Evolutionary conservation across 2,329 filamentous ascomycete species (phyloP).

Genomic region (Exophiala sp.): DNA sequence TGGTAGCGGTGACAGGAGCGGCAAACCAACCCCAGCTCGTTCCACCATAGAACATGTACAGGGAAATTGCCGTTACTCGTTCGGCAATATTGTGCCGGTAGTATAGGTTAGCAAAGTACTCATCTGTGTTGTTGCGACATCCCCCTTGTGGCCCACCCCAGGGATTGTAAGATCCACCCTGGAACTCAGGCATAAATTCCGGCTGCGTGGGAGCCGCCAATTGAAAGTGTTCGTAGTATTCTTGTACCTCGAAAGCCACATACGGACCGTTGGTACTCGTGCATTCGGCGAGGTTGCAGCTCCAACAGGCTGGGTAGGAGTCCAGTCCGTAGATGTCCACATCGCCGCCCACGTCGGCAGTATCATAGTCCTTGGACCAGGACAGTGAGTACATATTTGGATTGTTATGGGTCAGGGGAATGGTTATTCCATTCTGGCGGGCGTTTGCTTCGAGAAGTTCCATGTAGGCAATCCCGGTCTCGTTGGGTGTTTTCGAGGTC

Average conservation of each 20-base stretch:
- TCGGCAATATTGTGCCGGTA: not conserved
- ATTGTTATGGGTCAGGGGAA: not conserved
- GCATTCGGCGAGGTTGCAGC: not conserved
- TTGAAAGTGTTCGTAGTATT: not conserved
- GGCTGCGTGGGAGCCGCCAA: not conserved
- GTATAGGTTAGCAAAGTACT: not conserved
- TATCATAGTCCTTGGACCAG: not conserved
- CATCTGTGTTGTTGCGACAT: not conserved
- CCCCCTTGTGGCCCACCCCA: not conserved
- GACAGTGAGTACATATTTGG: not conserved
- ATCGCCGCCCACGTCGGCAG: not conserved
- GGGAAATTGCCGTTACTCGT: not conserved
- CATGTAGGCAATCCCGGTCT: not conserved
- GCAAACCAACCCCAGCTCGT: not conserved
- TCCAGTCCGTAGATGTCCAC: not conserved
- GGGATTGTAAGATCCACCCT: not conserved
- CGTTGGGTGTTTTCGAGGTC: not conserved
- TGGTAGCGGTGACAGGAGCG: not conserved
- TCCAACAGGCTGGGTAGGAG: not conserved
- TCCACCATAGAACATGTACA: not conserved
- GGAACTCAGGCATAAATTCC: not conserved
- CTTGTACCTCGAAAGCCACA: not conserved
- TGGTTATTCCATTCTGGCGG: not conserved
- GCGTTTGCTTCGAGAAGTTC: not conserved
- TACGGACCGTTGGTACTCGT: not conserved